These are phyloP conservation scores for Rhipidocladum racemiflorum DNA, from an alignment of 176 grass and related monocot genomes.

Conservation along the genomic window DNA sequence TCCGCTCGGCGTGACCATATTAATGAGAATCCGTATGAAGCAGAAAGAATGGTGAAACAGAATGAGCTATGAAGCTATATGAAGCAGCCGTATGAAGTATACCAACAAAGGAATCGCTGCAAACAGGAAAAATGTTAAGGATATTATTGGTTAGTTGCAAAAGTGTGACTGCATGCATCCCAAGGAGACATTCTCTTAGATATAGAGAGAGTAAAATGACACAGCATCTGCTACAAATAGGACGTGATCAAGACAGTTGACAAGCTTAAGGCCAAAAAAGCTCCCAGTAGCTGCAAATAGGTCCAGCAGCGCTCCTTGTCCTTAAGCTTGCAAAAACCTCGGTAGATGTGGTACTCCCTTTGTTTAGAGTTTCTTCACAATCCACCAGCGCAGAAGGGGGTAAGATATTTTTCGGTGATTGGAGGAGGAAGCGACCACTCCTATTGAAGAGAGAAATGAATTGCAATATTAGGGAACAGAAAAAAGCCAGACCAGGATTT, in stretches of 20 bases:
- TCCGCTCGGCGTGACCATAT: too few species aligned
- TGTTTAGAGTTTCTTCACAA: conserved; percentile 78
- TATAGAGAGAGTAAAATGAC: neutral
- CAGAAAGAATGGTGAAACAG: too few species aligned
- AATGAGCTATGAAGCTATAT: too few species aligned
- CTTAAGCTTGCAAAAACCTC: conserved; percentile 81
- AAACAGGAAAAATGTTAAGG: too few species aligned
- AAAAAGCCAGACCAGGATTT: neutral
- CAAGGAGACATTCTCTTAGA: neutral
- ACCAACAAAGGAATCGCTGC: too few species aligned
- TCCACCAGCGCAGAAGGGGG: conserved; percentile 44
- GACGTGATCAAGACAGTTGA: conserved; percentile 15
- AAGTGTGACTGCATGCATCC: neutral
- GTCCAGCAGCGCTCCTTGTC: conserved; percentile 90
- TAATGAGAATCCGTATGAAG: too few species aligned
- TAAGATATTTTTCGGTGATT: conserved; percentile 85
- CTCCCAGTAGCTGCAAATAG: conserved; percentile 74
- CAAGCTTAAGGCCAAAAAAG: conserved; percentile 87
- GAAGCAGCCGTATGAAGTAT: too few species aligned
- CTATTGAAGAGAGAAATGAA: conserved; percentile 42
- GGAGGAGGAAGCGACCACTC: conserved; percentile 74
- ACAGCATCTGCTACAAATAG: neutral
- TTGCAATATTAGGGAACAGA: conserved; percentile 21
- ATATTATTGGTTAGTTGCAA: neutral
- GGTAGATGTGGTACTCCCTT: conserved; percentile 48